These are phyloP conservation scores for Blastocladiella emersonii DNA, from an alignment of 371 early-diverging fungal genomes.

Conservation along the genomic window DNA sequence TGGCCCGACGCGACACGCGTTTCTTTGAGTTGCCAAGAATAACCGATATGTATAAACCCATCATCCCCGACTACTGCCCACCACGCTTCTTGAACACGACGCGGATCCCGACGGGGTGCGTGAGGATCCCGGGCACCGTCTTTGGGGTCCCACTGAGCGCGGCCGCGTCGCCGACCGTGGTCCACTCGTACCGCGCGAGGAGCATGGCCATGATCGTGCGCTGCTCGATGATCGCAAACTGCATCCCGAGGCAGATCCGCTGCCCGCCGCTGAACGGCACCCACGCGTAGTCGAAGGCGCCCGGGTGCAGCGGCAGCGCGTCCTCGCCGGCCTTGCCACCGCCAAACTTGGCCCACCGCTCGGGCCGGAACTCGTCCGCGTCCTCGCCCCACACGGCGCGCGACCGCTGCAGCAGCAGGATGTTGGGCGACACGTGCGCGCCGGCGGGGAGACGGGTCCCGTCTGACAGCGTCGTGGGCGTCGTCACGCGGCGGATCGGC, in stretches of 20 bases:
- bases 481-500: conserved; percentile 32
- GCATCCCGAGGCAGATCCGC: not conserved
- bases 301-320: not conserved
- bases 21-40: no score
- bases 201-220: conserved; percentile 1
- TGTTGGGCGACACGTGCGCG: not conserved
- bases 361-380: conserved; percentile 39
- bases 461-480: conserved; percentile 36
- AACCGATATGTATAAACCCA: no score
- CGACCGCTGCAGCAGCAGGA: conserved; percentile 8
- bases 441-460: not conserved
- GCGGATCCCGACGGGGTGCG: no score
- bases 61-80: no score
- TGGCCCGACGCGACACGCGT: no score
- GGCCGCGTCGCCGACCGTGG: not conserved
- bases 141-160: not conserved
- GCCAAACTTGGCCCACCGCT: conserved; percentile 29
- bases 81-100: no score
- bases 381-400: conserved; percentile 43
- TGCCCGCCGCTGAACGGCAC: conserved; percentile 3
- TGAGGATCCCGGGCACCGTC: not conserved
- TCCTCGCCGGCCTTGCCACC: not conserved
- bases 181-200: conserved; percentile 3
- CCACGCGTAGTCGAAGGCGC: not conserved
- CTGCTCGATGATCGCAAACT: conserved; percentile 2